Evolutionary conservation across 139 green algal species (phyloP).

Genomic region (Tetraselmis chui): DNA sequence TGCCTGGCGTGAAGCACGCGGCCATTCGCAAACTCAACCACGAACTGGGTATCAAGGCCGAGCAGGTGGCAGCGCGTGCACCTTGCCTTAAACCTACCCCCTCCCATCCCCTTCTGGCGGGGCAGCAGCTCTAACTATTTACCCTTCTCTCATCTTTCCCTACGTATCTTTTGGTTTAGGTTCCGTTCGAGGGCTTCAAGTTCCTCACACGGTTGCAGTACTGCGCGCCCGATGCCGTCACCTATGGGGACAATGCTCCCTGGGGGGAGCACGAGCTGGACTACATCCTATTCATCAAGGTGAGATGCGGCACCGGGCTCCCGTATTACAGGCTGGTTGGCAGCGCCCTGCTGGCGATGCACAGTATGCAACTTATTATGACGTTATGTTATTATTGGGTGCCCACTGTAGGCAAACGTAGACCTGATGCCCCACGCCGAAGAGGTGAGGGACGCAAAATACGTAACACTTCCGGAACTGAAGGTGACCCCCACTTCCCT

Average conservation of each 20-base stretch:
- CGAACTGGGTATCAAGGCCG: constrained; percentile 90
- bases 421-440: constrained; percentile 71
- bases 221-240: constrained; percentile 69
- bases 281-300: constrained; percentile 80
- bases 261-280: constrained; percentile 93
- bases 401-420: constrained; percentile 37
- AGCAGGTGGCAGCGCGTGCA: too few species aligned
- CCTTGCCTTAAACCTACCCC: too few species aligned
- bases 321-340: neutral
- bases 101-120: too few species aligned
- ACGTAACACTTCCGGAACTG: constrained; percentile 58
- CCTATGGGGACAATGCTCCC: neutral
- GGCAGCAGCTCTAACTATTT: too few species aligned
- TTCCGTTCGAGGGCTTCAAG: constrained; percentile 53
- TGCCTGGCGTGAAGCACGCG: constrained; percentile 58
- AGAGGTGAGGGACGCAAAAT: constrained; percentile 57
- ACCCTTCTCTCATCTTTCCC: too few species aligned
- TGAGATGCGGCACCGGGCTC: too few species aligned
- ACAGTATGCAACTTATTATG: constrained; percentile 84
- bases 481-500: too few species aligned
- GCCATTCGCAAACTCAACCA: constrained; percentile 81
- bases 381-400: too few species aligned
- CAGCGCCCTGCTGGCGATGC: constrained; percentile 87
- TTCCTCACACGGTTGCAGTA: constrained; percentile 92
- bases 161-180: too few species aligned